Evolutionary conservation across 192 early-diverging fungal genomes (phyloP).

Genomic region (Jimgerdemannia lactiflua): DNA sequence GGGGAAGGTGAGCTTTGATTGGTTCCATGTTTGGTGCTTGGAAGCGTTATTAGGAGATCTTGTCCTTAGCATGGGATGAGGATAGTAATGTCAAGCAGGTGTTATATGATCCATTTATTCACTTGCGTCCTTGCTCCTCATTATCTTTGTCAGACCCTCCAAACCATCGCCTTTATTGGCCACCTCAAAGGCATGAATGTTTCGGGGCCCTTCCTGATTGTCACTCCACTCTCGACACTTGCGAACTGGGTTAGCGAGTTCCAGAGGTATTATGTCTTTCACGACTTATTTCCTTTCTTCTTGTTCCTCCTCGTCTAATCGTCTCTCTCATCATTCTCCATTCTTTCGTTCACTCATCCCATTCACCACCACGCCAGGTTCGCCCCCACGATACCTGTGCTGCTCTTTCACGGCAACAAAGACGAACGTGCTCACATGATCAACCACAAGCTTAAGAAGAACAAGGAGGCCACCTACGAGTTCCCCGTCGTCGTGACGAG

Average conservation of each 20-base stretch:
- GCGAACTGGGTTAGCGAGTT: slow-evolving; percentile 94
- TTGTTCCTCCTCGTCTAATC: not conserved
- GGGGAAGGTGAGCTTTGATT: slow-evolving; percentile 56
- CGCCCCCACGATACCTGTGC: slow-evolving; percentile 70
- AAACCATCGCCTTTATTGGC: slow-evolving; percentile 89
- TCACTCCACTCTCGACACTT: slow-evolving; percentile 87
- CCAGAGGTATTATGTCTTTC: slow-evolving; percentile 47
- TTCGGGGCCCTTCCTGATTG: slow-evolving; percentile 87
- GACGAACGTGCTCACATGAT: slow-evolving; percentile 70
- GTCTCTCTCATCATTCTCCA: not conserved
- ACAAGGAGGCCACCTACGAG: slow-evolving; percentile 37
- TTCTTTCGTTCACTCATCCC: not conserved
- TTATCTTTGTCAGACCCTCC: slow-evolving; percentile 65
- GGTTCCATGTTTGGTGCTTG: not conserved
- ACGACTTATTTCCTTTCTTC: not conserved
- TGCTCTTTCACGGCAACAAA: slow-evolving; percentile 82
- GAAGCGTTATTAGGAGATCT: too few species aligned
- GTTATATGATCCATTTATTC: not conserved
- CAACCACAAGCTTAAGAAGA: slow-evolving; percentile 59
- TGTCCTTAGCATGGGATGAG: too few species aligned
- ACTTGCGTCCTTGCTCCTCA: not conserved
- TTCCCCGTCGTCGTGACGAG: slow-evolving; percentile 90
- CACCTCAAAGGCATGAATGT: slow-evolving; percentile 76
- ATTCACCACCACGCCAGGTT: slow-evolving; percentile 47
- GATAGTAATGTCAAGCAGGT: too few species aligned